Evolutionary conservation across 1,139 yeast genomes (phyloP).

Genomic region (Saccharomyces hybrid): DNA sequence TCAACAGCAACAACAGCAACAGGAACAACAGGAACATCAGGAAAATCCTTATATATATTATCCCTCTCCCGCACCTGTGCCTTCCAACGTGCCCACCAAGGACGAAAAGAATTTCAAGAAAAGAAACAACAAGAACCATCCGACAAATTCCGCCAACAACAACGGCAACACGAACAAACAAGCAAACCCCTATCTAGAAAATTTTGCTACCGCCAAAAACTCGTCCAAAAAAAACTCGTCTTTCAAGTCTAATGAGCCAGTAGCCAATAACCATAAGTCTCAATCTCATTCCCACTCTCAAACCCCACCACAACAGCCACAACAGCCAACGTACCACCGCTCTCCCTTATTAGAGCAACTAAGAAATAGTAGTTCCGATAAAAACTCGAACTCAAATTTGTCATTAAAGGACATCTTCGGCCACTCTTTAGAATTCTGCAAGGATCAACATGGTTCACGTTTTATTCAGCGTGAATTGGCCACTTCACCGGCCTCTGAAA

Average conservation of each 20-base stretch:
- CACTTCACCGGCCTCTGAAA: conserved; percentile 56
- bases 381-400: conserved; percentile 49
- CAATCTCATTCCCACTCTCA: conserved; percentile 3
- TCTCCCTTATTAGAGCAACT: conserved; percentile 84
- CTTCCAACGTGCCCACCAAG: conserved; percentile 5
- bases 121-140: neutral
- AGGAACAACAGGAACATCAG: conserved; percentile 1
- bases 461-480: conserved; percentile 87
- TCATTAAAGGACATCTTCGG: conserved; percentile 71
- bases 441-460: conserved; percentile 95
- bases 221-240: neutral
- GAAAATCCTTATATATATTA: conserved; percentile 2
- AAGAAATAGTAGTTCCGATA: conserved; percentile 43
- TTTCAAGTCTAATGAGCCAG: neutral
- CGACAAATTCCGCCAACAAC: conserved; percentile 5
- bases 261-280: neutral
- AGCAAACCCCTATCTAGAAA: conserved; percentile 7
- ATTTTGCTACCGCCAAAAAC: neutral
- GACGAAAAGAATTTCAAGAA: neutral
- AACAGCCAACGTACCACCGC: conserved; percentile 41
- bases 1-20: conserved; percentile 4
- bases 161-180: neutral
- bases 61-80: neutral
- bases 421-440: conserved; percentile 84
- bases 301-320: conserved; percentile 12